Conservation (phyloP, 129 eudicot genomes). For the Centaurea solstitialis region DNA sequence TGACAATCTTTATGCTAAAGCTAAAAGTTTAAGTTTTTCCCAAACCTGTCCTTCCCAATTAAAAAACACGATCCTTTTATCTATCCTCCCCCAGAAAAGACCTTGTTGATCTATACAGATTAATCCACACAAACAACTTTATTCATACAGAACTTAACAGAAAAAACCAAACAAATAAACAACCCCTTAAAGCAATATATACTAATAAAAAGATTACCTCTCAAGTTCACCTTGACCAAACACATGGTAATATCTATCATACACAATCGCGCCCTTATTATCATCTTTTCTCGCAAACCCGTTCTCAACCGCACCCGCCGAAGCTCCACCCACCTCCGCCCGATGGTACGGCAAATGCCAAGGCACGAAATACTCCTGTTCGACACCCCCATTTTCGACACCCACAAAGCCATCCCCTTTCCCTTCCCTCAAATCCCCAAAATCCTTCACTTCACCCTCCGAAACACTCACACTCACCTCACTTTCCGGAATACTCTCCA, state of each 20-base stretch:
- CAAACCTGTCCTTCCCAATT: too few relatives aligned
- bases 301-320: constrained; percentile 65
- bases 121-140: too few relatives aligned
- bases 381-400: constrained; percentile 15
- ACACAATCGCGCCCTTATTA: constrained; percentile 84
- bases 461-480: constrained; percentile 52
- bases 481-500: constrained; percentile 80
- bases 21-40: too few relatives aligned
- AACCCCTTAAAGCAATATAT: background rate
- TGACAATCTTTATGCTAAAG: too few relatives aligned
- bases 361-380: constrained; percentile 93
- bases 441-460: constrained; percentile 27
- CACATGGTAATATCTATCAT: constrained; percentile 94
- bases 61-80: too few relatives aligned
- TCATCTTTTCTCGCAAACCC: constrained; percentile 94
- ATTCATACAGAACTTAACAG: too few relatives aligned
- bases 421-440: constrained; percentile 4
- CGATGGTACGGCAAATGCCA: constrained; percentile 99
- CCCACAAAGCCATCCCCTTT: constrained; percentile 22
- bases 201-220: constrained; percentile 47
- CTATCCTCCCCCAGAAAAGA: too few relatives aligned
- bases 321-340: constrained; percentile 91
- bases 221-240: constrained; percentile 98
- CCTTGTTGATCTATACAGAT: too few relatives aligned
- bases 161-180: too few relatives aligned